phyloP scores from a whole-genome alignment of 768 basidiomycete genomes.

The Rhizopogon sp. region DNA sequence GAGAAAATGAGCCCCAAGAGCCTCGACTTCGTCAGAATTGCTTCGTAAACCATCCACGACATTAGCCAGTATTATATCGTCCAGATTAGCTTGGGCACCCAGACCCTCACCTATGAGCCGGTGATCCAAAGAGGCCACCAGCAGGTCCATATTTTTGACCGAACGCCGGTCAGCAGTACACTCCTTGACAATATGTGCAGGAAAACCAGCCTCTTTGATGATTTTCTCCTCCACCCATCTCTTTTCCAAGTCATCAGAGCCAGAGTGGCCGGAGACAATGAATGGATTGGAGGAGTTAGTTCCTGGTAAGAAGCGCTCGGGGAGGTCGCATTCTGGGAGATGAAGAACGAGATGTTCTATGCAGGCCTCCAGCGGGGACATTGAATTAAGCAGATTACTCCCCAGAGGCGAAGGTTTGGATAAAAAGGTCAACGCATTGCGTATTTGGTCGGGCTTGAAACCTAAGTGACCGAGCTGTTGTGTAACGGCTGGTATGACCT shows the following conservation, averaged over 20 bases:
- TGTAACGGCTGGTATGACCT: conserved; percentile 38
- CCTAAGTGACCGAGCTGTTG: conserved; percentile 60
- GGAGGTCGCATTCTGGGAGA: conserved; percentile 84
- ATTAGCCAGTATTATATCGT: conserved; percentile 18
- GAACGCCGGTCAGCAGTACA: conserved; percentile 34
- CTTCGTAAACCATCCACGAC: conserved; percentile 8
- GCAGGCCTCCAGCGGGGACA: conserved; percentile 68
- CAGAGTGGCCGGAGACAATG: conserved; percentile 59
- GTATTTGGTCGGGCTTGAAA: conserved; percentile 54
- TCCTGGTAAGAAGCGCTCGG: conserved; percentile 59
- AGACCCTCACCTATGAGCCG: conserved; percentile 46
- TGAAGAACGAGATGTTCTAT: conserved; percentile 83
- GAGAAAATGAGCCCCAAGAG: conserved; percentile 49
- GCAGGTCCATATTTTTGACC: conserved; percentile 44
- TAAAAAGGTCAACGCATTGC: conserved; percentile 51
- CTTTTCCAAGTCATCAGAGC: conserved; percentile 55
- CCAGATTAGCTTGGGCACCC: conserved; percentile 24
- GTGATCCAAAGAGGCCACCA: conserved; percentile 52
- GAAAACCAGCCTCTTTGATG: conserved; percentile 82
- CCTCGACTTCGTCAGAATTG: conserved; percentile 40
- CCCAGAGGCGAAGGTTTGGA: conserved; percentile 53
- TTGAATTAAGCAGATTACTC: conserved; percentile 51
- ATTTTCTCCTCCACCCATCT: conserved; percentile 82
- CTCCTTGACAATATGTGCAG: conserved; percentile 60
- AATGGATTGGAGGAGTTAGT: conserved; percentile 68